These are phyloP conservation scores for Boletus vermiculosoides DNA, from an alignment of 768 basidiomycete genomes.

Conservation along the genomic window DNA sequence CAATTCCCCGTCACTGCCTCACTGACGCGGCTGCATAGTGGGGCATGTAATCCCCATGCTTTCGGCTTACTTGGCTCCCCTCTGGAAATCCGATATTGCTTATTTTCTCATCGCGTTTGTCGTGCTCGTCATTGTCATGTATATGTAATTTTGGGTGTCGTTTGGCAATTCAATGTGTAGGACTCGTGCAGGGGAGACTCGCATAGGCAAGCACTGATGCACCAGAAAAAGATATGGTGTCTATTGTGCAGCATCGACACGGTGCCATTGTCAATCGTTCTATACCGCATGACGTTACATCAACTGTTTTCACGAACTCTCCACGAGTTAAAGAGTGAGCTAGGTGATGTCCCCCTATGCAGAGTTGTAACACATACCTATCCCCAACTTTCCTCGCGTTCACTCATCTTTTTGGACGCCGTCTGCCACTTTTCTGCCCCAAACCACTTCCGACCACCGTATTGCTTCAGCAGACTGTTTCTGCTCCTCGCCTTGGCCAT, in stretches of 20 bases:
- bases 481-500: slow-evolving; percentile 19
- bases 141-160: not conserved
- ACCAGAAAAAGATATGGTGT: not conserved
- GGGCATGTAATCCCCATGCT: not conserved
- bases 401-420: slow-evolving; percentile 31
- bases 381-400: slow-evolving; percentile 40
- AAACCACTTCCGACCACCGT: slow-evolving; percentile 53
- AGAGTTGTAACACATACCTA: slow-evolving; percentile 31
- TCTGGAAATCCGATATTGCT: slow-evolving; percentile 1
- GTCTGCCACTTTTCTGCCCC: slow-evolving; percentile 35
- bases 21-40: slow-evolving; percentile 6
- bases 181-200: not conserved
- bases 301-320: not conserved
- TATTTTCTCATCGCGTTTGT: slow-evolving; percentile 13
- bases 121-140: not conserved
- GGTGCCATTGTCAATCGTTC: not conserved
- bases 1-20: not conserved
- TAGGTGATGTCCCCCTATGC: not conserved
- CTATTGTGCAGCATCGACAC: not conserved
- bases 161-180: not conserved
- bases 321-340: not conserved
- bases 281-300: not conserved
- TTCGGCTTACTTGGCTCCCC: not conserved
- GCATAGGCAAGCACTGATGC: not conserved
- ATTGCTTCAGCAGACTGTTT: slow-evolving; percentile 25